Conservation (phyloP, 108 stramenopile species). For the Seminavis robusta region DNA sequence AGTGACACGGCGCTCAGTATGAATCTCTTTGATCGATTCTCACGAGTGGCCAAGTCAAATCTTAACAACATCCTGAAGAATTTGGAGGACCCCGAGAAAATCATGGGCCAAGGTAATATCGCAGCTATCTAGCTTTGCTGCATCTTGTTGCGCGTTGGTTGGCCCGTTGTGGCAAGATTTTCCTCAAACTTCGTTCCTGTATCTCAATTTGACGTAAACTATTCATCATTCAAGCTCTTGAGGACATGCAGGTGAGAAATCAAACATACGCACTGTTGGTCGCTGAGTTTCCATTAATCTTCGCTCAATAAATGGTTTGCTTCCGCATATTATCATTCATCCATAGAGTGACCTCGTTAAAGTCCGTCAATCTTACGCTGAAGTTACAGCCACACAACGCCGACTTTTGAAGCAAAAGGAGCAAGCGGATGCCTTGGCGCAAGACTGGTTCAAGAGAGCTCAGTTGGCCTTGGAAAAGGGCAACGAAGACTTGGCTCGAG, state of each 20-base stretch:
- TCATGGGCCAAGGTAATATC: too few species aligned
- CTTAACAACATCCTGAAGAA: conserved; percentile 86
- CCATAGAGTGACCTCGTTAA: conserved; percentile 57
- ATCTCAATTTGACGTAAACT: too few species aligned
- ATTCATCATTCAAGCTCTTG: too few species aligned
- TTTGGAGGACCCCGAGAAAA: conserved; percentile 96
- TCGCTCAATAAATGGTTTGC: background rate
- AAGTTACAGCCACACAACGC: conserved; percentile 95
- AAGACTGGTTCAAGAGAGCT: conserved; percentile 94
- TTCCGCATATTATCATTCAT: background rate
- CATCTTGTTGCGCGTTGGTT: too few species aligned
- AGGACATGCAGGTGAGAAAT: conserved; percentile 92
- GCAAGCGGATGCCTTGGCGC: conserved; percentile 75
- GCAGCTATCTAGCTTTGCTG: too few species aligned
- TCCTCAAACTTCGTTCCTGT: too few species aligned
- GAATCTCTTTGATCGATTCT: conserved; percentile 86
- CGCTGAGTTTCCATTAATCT: too few species aligned
- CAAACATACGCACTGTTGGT: background rate
- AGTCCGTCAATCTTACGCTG: conserved; percentile 95
- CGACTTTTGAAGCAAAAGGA: conserved; percentile 89
- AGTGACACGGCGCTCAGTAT: conserved; percentile 59
- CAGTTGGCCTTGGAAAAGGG: conserved; percentile 91
- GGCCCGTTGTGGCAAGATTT: too few species aligned
- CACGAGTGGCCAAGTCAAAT: conserved; percentile 85
- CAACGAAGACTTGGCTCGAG: conserved; percentile 92